phyloP scores from a whole-genome alignment of 2,329 filamentous ascomycete species.

The Fusarium oxysporum region DNA sequence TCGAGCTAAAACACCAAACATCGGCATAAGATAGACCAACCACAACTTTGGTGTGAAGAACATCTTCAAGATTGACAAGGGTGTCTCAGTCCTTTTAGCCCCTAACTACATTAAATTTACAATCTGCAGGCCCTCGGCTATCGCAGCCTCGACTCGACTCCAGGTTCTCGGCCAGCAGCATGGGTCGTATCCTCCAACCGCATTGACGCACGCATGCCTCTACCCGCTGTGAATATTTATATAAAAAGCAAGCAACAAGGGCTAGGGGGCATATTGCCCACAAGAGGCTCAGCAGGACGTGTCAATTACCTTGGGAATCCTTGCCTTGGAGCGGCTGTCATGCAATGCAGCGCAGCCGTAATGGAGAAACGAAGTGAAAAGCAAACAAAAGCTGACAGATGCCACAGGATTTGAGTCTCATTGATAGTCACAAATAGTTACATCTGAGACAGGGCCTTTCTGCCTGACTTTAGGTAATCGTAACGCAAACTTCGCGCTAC shows the following conservation, averaged over 20 bases:
- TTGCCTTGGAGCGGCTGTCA: conserved; percentile 27
- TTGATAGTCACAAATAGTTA: not conserved
- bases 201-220: conserved; percentile 16
- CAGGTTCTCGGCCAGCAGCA: conserved; percentile 29
- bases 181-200: conserved; percentile 24
- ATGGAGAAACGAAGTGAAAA: conserved; percentile 12
- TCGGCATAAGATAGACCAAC: conserved; percentile 32
- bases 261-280: not conserved
- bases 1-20: not conserved
- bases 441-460: not conserved
- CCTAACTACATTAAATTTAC: conserved; percentile 12
- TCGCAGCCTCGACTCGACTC: conserved; percentile 39
- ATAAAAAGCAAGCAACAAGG: conserved; percentile 18
- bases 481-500: not conserved
- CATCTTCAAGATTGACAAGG: conserved; percentile 39
- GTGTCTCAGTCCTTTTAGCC: conserved; percentile 21
- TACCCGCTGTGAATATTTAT: conserved; percentile 5
- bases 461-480: conserved; percentile 6
- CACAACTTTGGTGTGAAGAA: conserved; percentile 42
- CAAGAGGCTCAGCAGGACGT: not conserved
- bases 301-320: conserved; percentile 12
- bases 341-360: conserved; percentile 39
- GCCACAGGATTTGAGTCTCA: conserved; percentile 1
- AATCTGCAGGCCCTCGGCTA: conserved; percentile 38
- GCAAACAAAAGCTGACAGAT: conserved; percentile 22